These are phyloP conservation scores for Batkoa obscura DNA, from an alignment of 371 early-diverging fungal genomes.

Conservation along the genomic window DNA sequence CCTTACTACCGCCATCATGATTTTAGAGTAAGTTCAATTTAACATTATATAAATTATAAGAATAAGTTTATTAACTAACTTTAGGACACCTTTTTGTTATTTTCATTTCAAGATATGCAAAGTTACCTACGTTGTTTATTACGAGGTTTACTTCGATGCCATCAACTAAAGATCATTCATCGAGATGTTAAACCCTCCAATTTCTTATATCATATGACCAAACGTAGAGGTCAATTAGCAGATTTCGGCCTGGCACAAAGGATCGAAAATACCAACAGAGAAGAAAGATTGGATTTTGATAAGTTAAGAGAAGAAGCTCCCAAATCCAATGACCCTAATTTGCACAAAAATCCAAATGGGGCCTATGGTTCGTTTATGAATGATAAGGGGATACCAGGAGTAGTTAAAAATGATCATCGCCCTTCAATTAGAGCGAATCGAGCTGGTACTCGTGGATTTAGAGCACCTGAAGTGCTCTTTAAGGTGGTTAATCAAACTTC, in stretches of 20 bases:
- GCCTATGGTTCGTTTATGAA: conserved; percentile 4
- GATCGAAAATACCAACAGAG: too few species aligned
- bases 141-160: conserved; percentile 47
- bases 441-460: conserved; percentile 97
- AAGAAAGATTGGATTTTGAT: too few species aligned
- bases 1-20: conserved; percentile 80
- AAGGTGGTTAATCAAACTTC: conserved; percentile 65
- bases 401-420: conserved; percentile 21
- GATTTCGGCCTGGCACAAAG: conserved; percentile 97
- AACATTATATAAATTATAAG: conserved; percentile 2
- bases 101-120: conserved; percentile 53
- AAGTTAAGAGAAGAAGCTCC: not conserved
- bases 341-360: too few species aligned
- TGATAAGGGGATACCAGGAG: conserved; percentile 8
- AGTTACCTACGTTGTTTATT: conserved; percentile 67
- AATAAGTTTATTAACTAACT: too few species aligned
- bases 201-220: conserved; percentile 63
- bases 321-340: not conserved
- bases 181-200: conserved; percentile 97
- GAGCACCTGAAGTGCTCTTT: conserved; percentile 94
- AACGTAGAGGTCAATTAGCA: conserved; percentile 64
- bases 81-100: conserved; percentile 4
- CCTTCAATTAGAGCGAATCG: conserved; percentile 66
- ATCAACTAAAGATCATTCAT: conserved; percentile 54
- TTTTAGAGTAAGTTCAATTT: conserved; percentile 39